Evolutionary conservation across 768 basidiomycete genomes (phyloP), one percentile per base, ranked within the genome.

Genomic region (Trametes coccinea): DNA sequence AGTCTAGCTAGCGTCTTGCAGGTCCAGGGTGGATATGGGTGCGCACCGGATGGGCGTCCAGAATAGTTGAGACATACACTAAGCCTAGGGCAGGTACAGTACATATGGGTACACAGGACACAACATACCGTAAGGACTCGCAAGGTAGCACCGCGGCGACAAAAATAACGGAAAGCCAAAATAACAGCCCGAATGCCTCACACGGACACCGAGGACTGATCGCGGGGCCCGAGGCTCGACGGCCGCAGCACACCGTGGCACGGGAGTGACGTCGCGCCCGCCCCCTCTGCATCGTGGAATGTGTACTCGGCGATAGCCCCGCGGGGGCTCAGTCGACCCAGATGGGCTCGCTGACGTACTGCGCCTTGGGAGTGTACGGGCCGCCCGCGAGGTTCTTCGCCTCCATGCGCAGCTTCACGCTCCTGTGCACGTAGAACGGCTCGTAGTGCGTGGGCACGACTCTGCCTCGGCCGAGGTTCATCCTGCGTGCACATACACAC

Each of bases 331-430:
- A 67, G 54, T 67, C 66, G 37, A 67, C 66, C 62, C 62, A 64
- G 17, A 56, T 56, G 17, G 56, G 55, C 53, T 63, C 59, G 49
- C 14, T 27, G 31, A 29, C 30, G 31, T 70, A 71, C 56, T 68
- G 66, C 39, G 73, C 72, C 48, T 62, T 70, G 16, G 75, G 76
- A 7, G 29, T 61, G 61, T 78, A 78, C 29, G 65, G 65, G 9
- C 71, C 64, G 11, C 61, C 68, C 43, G 71, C 55, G 61, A 76
- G 53, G n/a, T 14, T 30, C 46, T 60, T 40, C 16, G 67, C 59
- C 47, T 71, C 64, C 61, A 72, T 64, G 14, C 73, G 60, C 33
- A 63, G 58, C 54, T 70, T 64, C 34, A 74, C 73, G 57, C 62
- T 69, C 44, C 67, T 52, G 61, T 74, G 73, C 27, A 73, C 67